Base-by-base conservation (phyloP, 2,329 filamentous ascomycete species). In the Colletotrichum theobromicola region DNA sequence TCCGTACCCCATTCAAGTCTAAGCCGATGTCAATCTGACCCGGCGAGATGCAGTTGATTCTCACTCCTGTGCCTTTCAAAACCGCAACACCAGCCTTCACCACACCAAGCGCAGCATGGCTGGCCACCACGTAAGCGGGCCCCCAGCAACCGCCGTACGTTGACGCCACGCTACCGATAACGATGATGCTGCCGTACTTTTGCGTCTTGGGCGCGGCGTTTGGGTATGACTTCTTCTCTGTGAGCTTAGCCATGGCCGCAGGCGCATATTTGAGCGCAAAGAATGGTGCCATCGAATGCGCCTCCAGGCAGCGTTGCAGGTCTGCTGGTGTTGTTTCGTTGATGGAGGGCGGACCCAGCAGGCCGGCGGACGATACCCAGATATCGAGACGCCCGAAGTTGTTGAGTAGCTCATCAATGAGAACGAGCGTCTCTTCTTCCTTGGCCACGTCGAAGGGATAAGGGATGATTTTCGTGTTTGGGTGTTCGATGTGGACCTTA, bases 181-280 rank as follows among this genome's bases (percentile, higher is more conserved):
- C 90, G 57, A 93, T 87, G 72, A 93, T 92, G 76, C 87, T 89
- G 4, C 91, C 91, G 78, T 93, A 93, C n/a, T 85, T 84, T 63
- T 87, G 85, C 77, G 88, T 87, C 78, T 93, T 93, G 1, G 89
- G 89, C 15, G 90, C 88, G 1, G 91, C 91, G 77, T 93, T 93
- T 0, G 89, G 85, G 78, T 93, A 93, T 57, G 88, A 86, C 75
- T 89, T 82, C 75, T 82, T 88, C 1, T 87, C 84, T 0, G 88
- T 88, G 8, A 88, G 87, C 79, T 93, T 93, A 21, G 83, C 86
- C 91, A 93, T 93, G 2, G 91, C 91, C 4, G 90, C 88, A 0
- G 91, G 90, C 0, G 90, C 90, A 78, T 92, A 92, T 80, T 93
- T 93, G 75, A 93, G 84, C 2, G 90, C 91, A 77, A 91, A 92